phyloP scores from a whole-genome alignment of 495 filamentous ascomycete species.

The Lasiosphaeriaceae sp. region DNA sequence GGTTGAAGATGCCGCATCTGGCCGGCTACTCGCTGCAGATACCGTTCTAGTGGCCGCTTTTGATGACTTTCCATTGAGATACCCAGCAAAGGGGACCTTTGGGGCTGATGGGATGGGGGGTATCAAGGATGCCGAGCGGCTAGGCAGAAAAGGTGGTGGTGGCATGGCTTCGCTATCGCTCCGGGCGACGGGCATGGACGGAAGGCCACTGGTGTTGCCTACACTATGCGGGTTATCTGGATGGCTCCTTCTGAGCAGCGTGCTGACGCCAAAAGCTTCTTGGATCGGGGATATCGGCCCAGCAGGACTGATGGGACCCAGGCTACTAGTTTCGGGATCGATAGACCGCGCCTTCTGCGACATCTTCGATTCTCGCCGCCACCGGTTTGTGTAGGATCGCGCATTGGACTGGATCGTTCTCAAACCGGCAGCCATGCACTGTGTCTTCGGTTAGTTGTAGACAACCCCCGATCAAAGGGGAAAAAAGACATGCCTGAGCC shows the following conservation, averaged over 20 bases:
- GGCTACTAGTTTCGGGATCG: not conserved
- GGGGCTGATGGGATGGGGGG: not conserved
- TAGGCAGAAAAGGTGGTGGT: slow-evolving; percentile 9
- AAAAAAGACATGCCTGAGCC: slow-evolving; percentile 51
- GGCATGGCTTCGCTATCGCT: slow-evolving; percentile 3
- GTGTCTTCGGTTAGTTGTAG: not conserved
- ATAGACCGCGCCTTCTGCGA: not conserved
- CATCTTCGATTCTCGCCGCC: slow-evolving; percentile 25
- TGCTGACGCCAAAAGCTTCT: not conserved
- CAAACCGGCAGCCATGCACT: slow-evolving; percentile 48
- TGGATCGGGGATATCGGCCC: not conserved
- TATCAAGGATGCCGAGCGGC: not conserved
- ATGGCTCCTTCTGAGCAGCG: no score
- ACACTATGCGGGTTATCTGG: not conserved
- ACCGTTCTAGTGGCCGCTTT: not conserved
- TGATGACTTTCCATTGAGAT: not conserved
- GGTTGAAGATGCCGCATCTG: not conserved
- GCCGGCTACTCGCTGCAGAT: not conserved
- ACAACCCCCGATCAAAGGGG: not conserved
- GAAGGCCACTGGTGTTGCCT: not conserved
- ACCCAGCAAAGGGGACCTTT: not conserved
- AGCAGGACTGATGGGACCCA: not conserved
- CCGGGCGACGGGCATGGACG: not conserved
- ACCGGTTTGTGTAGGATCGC: slow-evolving; percentile 42
- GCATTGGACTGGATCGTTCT: slow-evolving; percentile 46